Evolutionary conservation across 2,329 filamentous ascomycete genomes (phyloP), one percentile per base, ranked within the genome.

Genomic region (Fusarium mangiferae): DNA sequence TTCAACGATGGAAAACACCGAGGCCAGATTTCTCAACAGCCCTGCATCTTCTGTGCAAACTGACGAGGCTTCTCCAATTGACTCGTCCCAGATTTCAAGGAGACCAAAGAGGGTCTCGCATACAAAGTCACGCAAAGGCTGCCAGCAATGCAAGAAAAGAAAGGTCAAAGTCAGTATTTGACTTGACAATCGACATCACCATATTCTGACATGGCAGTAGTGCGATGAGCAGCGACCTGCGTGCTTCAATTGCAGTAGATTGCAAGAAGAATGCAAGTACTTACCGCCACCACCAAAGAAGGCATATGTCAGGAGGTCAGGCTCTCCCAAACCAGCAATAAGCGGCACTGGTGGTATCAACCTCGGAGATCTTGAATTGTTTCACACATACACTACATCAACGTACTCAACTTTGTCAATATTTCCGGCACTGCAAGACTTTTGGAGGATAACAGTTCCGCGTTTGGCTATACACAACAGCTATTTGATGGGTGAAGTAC

Each of bases 191-290:
- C 18, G 11, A 30, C 14, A 15, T 26, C 14, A n/a, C 2, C 20
- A 7, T 59, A 28, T 61, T 41, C 48, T 61, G 14, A 61, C 18
- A 20, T 2, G 11, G 17, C 6, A 33, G 24, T 36, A 61, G 58
- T 61, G 58, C 20, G 58, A 61, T 28, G 48, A 61, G 58, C n/a
- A 36, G n/a, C 30, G 58, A 6, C 58, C 58, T 44, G 48, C 58
- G 9, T 61, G 48, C 39, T 61, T 56, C 48, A 61, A 61, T 14
- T 61, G 58, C 51, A 56, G 26, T 35, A 61, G 48, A n/a, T 33
- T 61, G 5, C 38, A 41, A 9, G 48, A 42, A 35, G n/a, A 44
- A 15, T 61, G 58, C 28, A 55, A n/a, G 8, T 44, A 61, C 26
- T 6, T 61, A 18, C 28, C 20, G 10, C 28, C 38, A 7, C 36